Conservation (phyloP, 345 rosid species). For the Salix dunnii region DNA sequence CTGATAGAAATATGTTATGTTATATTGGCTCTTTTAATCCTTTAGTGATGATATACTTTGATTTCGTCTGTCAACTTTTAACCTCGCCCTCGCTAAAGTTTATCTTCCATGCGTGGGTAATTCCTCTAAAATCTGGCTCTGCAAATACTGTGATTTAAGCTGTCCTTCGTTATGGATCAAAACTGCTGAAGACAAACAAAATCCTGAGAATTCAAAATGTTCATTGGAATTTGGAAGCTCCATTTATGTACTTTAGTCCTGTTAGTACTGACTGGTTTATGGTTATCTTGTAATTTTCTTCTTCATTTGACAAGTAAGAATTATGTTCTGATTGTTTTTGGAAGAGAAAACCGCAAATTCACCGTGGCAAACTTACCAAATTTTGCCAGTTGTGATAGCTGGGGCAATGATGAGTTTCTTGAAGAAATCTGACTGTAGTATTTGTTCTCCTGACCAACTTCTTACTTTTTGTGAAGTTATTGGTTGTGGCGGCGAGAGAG, state of each 20-base stretch:
- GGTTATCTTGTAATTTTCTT: not conserved
- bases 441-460: slow-evolving; percentile 5
- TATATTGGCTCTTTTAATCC: too few species aligned
- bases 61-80: too few species aligned
- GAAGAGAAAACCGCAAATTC: not conserved
- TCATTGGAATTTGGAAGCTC: not conserved
- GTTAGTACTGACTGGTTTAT: not conserved
- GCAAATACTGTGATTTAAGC: not conserved
- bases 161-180: not conserved
- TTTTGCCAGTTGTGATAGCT: not conserved
- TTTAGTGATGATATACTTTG: too few species aligned
- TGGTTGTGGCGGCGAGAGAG: slow-evolving; percentile 79
- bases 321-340: not conserved
- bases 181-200: not conserved
- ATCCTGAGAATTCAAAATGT: not conserved
- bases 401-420: not conserved
- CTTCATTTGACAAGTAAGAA: not conserved
- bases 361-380: not conserved
- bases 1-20: too few species aligned
- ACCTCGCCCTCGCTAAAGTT: too few species aligned
- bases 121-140: not conserved
- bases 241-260: not conserved
- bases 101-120: not conserved
- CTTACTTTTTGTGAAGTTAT: slow-evolving; percentile 43
- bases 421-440: not conserved